Evolutionary conservation across 139 green algal genomes (phyloP), one percentile per base, ranked within the genome.

Genomic region (Chlamydomonas sp.): DNA sequence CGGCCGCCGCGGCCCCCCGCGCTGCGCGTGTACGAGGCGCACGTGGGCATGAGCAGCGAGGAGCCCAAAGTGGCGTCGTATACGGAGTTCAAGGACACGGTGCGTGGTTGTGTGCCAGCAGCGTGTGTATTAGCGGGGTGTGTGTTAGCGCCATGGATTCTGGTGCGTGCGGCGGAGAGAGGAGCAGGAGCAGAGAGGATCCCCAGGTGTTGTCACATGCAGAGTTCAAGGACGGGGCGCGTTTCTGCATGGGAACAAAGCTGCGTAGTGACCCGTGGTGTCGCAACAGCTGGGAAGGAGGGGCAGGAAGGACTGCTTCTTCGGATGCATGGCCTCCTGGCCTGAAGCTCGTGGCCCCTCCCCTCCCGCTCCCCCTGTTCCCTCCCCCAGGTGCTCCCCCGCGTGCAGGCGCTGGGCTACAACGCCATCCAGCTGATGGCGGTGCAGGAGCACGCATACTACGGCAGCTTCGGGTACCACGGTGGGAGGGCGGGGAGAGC

Each of bases 41-140:
- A 99, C 88, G 98, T 99, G 60, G 98, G 98, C 71, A 99, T 99
- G 98, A 95, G 89, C 85, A 91, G 92, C 2, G 94, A 98, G 86
- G 93, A 97, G 73, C 59, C 8, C 69, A 80, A 77, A 1, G 96
- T 99, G 10, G 90, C 92, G 20, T 94, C 92, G 14, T 99, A 99
- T 89, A 85, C 88, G 0, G 91, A 99, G 58, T 99, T 99, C 92
- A 95, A 93, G 20, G 91, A 96, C 83, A 91, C 93, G 66, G 93
- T 97, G 66, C 10, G 69, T 61, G 14, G 71, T 49, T 49, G 31
- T 49, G 31, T 49, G 31, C 31, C 31, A 49, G 31, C 31, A 49
- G 31, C 31, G 31, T 49, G 31, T 49, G 31, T 49, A 49, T 49
- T 49, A 49, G 31, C 31, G 31, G 31, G 31, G 31, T 49, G 31